Percentiles rank a stretch among this genome's conserved stretches.
Evolutionary conservation across 495 filamentous ascomycete species (phyloP).

Genomic region (Xylaria grammica): DNA sequence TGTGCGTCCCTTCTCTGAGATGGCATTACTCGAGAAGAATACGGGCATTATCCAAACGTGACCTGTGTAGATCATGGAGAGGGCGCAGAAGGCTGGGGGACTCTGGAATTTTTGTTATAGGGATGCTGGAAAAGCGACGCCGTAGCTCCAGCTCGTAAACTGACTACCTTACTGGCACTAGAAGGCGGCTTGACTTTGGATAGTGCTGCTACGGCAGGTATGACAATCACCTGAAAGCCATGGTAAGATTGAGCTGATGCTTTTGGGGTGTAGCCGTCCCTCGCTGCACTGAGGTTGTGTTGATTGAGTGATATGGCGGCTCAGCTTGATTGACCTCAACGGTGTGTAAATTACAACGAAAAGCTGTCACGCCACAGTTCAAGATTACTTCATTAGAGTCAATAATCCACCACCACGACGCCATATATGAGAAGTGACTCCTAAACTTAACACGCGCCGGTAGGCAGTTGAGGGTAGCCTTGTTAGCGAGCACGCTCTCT

Average conservation of each 20-base stretch:
- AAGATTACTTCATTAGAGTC: constrained; percentile 5
- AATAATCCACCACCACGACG: not conserved
- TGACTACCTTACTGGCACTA: not conserved
- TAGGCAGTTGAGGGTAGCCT: not conserved
- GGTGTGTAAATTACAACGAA: not conserved
- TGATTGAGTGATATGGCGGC: not conserved
- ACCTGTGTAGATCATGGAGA: too few relatives aligned
- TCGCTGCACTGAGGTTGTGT: not conserved
- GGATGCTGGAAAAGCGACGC: too few relatives aligned
- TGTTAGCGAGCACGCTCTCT: not conserved
- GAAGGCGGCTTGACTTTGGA: not conserved
- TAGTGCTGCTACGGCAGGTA: not conserved
- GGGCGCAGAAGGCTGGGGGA: too few relatives aligned
- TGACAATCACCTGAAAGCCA: too few relatives aligned
- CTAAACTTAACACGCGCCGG: not conserved
- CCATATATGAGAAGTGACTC: too few relatives aligned
- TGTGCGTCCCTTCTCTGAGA: too few relatives aligned
- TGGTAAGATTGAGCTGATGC: not conserved
- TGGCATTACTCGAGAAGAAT: too few relatives aligned
- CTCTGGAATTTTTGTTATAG: too few relatives aligned
- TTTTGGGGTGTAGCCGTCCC: not conserved
- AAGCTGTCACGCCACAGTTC: not conserved
- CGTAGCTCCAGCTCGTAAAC: not conserved
- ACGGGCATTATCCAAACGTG: too few relatives aligned
- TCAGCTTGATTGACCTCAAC: not conserved